phyloP scores from a whole-genome alignment of 169 alveolate genomes.

The Plasmodium sp. region DNA sequence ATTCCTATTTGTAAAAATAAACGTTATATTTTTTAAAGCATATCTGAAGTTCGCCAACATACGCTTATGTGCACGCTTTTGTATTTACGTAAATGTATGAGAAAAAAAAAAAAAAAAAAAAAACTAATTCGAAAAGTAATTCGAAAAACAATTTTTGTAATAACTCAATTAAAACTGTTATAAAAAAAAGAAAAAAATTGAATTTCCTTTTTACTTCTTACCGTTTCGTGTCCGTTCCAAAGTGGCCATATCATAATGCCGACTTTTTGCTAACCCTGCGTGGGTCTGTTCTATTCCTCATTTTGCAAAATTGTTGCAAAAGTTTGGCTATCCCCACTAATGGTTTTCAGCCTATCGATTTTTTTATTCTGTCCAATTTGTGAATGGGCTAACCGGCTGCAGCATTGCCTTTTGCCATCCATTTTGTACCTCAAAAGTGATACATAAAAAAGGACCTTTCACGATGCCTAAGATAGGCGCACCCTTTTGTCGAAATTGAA shows the following conservation, averaged over 20 bases:
- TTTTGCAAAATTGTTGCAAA: neutral
- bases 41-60: neutral
- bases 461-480: neutral
- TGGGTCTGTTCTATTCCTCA: neutral
- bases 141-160: neutral
- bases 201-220: neutral
- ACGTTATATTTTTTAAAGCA: neutral
- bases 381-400: neutral
- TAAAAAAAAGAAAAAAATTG: neutral
- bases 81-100: neutral
- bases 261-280: neutral
- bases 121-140: neutral
- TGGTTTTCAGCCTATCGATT: neutral
- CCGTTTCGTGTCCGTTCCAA: neutral
- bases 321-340: neutral
- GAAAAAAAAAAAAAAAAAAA: slow-evolving; percentile 3
- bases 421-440: neutral
- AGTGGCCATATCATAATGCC: neutral
- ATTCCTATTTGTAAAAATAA: slow-evolving; percentile 2
- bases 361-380: neutral
- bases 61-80: neutral
- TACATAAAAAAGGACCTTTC: neutral
- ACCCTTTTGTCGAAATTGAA: neutral
- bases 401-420: neutral
- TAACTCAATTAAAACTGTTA: neutral